phyloP scores from a whole-genome alignment of 2,329 filamentous ascomycete species.

The Lachnellula willkommii region DNA sequence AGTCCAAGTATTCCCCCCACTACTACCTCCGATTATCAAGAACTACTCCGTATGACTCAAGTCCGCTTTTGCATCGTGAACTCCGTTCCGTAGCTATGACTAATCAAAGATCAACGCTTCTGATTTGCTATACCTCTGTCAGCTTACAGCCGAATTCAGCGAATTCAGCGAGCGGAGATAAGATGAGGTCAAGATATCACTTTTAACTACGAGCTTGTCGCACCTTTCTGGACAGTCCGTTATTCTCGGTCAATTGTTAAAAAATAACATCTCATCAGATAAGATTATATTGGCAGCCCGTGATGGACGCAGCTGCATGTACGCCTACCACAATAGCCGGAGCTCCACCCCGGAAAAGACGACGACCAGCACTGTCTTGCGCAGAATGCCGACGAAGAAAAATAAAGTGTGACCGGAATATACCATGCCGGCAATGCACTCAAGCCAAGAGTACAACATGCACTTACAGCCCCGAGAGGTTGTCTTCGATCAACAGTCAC shows the following conservation, averaged over 20 bases:
- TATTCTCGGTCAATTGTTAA: background rate
- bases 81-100: background rate
- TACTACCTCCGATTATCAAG: too few species aligned
- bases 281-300: background rate
- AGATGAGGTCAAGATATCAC: background rate
- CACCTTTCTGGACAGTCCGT: background rate
- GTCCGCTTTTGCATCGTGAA: too few species aligned
- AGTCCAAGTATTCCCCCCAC: too few species aligned
- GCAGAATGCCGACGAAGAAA: constrained; percentile 40
- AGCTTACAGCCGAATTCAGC: background rate
- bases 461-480: constrained; percentile 23
- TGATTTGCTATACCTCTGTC: background rate
- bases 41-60: too few species aligned
- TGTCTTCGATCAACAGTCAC: constrained; percentile 4
- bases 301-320: constrained; percentile 3
- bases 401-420: constrained; percentile 41
- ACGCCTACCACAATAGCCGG: constrained; percentile 3
- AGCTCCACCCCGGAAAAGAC: constrained; percentile 21
- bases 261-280: background rate
- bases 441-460: constrained; percentile 31
- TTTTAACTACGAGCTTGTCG: background rate
- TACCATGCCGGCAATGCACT: constrained; percentile 37
- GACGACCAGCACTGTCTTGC: constrained; percentile 36
- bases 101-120: background rate
- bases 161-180: background rate